Percentiles rank a stretch among this genome's conserved stretches.
phyloP scores from a whole-genome alignment of 1,139 yeast genomes.

The Hyphopichia wangnamkhiaoensis region DNA sequence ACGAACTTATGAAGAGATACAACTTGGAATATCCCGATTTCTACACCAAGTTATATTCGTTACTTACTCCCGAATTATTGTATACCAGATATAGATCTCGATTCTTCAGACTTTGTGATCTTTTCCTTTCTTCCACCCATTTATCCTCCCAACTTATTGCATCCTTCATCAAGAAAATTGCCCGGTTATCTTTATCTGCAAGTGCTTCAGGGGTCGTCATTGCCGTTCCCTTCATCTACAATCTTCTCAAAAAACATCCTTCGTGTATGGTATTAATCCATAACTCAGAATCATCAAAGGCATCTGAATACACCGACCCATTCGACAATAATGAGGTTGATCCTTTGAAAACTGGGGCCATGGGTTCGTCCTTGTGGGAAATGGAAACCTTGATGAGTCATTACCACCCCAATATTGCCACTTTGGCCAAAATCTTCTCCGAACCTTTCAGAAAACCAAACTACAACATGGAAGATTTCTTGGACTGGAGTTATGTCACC shows the following conservation, averaged over 20 bases:
- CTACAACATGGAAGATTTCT: slow-evolving; percentile 89
- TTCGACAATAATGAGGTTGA: slow-evolving; percentile 63
- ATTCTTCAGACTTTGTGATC: slow-evolving; percentile 82
- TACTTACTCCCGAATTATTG: slow-evolving; percentile 72
- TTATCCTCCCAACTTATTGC: slow-evolving; percentile 82
- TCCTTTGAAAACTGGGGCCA: slow-evolving; percentile 78
- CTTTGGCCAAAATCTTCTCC: slow-evolving; percentile 80
- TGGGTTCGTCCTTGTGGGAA: slow-evolving; percentile 91
- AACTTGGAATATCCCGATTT: slow-evolving; percentile 94
- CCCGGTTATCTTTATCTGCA: slow-evolving; percentile 73
- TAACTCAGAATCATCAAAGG: slow-evolving; percentile 26
- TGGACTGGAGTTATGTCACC: slow-evolving; percentile 85
- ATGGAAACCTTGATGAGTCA: slow-evolving; percentile 78
- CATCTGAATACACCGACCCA: slow-evolving; percentile 57
- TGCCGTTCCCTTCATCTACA: slow-evolving; percentile 87
- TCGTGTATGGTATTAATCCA: slow-evolving; percentile 91
- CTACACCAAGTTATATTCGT: slow-evolving; percentile 75
- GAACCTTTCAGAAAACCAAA: slow-evolving; percentile 89
- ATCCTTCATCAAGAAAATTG: slow-evolving; percentile 80
- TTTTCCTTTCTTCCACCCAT: slow-evolving; percentile 86
- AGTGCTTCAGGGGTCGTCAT: slow-evolving; percentile 91
- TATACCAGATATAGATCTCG: slow-evolving; percentile 84
- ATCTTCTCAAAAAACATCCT: slow-evolving; percentile 86
- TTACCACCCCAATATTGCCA: slow-evolving; percentile 94
- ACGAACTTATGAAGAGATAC: slow-evolving; percentile 76